A percentile compares a stretch with the other conserved stretches of the same genome.
Evolutionary conservation across 2,329 filamentous ascomycete species (phyloP).

Genomic region (Fusarium torulosum): DNA sequence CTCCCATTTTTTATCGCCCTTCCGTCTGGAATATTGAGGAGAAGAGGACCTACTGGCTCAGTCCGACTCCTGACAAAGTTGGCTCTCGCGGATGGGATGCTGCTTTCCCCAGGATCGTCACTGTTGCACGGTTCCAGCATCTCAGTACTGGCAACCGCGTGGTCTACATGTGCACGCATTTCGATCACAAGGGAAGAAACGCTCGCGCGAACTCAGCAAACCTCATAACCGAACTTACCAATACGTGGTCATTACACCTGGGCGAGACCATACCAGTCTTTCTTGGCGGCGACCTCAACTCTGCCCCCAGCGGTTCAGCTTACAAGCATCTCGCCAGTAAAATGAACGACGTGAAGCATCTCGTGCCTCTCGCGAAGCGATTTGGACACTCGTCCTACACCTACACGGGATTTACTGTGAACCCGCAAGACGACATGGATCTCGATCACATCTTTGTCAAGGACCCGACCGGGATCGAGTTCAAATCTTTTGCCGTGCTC

Average conservation of each 20-base stretch:
- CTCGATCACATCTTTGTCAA: conserved; percentile 53
- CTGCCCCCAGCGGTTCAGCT: conserved; percentile 45
- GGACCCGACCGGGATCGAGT: conserved; percentile 43
- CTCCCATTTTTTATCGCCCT: conserved; percentile 73
- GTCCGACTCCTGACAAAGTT: conserved; percentile 65
- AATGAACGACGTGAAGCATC: conserved; percentile 45
- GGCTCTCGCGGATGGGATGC: conserved; percentile 71
- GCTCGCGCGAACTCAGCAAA: conserved; percentile 58
- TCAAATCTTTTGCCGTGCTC: conserved; percentile 46
- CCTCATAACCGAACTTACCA: conserved; percentile 53
- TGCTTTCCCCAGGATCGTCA: conserved; percentile 59
- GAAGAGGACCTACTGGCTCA: conserved; percentile 72
- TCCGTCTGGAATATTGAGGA: conserved; percentile 64
- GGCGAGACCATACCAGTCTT: conserved; percentile 47
- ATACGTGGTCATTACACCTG: conserved; percentile 44
- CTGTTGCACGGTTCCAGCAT: conserved; percentile 61
- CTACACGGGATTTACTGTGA: conserved; percentile 49
- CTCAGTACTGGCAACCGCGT: conserved; percentile 53
- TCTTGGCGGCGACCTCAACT: conserved; percentile 52
- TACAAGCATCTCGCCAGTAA: conserved; percentile 46
- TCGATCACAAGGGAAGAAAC: conserved; percentile 61
- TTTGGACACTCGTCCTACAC: conserved; percentile 47
- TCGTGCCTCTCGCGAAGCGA: conserved; percentile 40
- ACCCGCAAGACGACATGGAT: conserved; percentile 35
- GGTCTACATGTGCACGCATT: conserved; percentile 65